Evolutionary conservation across 768 basidiomycete genomes (phyloP).

Genomic region (Mycena alexandri): DNA sequence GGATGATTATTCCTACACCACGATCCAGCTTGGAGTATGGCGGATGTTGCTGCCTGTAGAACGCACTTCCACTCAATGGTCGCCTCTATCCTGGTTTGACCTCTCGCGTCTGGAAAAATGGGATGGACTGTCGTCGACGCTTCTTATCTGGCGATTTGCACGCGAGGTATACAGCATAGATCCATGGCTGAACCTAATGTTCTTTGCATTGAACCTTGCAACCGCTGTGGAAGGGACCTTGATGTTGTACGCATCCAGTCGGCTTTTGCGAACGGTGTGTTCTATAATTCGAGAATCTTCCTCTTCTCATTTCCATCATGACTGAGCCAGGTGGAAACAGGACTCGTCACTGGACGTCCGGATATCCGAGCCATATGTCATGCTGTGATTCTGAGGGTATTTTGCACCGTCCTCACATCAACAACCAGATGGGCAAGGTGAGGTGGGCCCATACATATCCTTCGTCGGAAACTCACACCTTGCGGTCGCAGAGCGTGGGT

Average conservation of each 20-base stretch:
- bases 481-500: background rate
- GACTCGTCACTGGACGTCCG: background rate
- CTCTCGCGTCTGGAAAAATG: background rate
- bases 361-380: background rate
- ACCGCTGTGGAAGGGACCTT: slow-evolving; percentile 1
- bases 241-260: slow-evolving; percentile 8
- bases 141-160: slow-evolving; percentile 9
- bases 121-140: background rate
- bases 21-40: slow-evolving; percentile 26
- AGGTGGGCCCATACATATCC: background rate
- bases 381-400: background rate
- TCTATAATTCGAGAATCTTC: background rate
- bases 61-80: background rate
- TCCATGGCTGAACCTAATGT: background rate
- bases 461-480: background rate
- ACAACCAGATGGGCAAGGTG: slow-evolving; percentile 1
- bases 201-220: background rate
- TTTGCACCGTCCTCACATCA: background rate
- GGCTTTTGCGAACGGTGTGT: background rate
- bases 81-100: background rate
- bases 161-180: slow-evolving; percentile 4
- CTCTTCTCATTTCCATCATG: too few species aligned
- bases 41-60: slow-evolving; percentile 6
- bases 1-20: slow-evolving; percentile 9
- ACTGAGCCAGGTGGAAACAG: slow-evolving; percentile 14